Evolutionary conservation across 2,329 filamentous ascomycete genomes (phyloP).

Genomic region (Colletotrichum sp.): DNA sequence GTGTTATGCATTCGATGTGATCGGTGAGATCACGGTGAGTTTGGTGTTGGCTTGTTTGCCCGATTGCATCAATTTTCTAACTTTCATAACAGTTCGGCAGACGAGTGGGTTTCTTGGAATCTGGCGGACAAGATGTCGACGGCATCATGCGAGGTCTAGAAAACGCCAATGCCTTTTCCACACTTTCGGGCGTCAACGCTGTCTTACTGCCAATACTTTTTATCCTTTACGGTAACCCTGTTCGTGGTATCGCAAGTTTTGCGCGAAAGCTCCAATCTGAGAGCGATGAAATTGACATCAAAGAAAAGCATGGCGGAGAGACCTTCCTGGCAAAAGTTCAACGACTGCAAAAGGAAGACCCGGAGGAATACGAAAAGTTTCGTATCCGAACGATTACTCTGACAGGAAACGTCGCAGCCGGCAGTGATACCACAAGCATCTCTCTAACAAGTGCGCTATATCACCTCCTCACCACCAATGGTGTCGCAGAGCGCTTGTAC

Average conservation of each 20-base stretch:
- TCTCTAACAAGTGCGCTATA: neutral
- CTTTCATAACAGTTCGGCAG: neutral
- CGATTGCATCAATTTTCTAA: neutral
- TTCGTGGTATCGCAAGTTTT: neutral
- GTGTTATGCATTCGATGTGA: neutral
- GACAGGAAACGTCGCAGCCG: neutral
- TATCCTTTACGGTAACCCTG: neutral
- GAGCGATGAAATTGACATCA: neutral
- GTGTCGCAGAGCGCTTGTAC: neutral
- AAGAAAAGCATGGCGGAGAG: neutral
- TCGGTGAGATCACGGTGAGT: neutral
- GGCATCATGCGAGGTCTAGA: neutral
- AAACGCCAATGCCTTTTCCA: neutral
- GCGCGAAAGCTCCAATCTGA: neutral
- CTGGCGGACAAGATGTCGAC: neutral
- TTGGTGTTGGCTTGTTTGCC: neutral
- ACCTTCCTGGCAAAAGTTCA: neutral
- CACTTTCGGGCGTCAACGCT: neutral
- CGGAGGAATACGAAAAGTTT: neutral
- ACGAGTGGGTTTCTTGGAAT: neutral
- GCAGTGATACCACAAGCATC: neutral
- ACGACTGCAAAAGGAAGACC: neutral
- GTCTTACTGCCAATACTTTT: neutral
- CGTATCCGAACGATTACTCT: neutral
- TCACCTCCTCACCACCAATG: neutral